These are phyloP conservation scores for Boeremia lycopersici DNA, from an alignment of 2,329 filamentous ascomycete genomes.

Conservation along the genomic window DNA sequence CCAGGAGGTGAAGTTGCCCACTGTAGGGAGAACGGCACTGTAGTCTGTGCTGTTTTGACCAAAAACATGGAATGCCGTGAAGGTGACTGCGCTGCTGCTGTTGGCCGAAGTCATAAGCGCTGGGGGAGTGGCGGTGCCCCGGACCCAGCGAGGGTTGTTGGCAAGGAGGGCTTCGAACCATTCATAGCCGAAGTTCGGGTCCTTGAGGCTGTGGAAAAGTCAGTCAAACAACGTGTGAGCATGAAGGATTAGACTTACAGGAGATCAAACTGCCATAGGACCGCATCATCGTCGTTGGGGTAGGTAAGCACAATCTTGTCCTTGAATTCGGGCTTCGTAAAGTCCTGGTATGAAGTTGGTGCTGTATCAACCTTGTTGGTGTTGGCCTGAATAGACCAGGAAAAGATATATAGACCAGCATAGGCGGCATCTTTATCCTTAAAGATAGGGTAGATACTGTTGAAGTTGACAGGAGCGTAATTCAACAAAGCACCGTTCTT, in stretches of 20 bases:
- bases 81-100: constrained; percentile 26
- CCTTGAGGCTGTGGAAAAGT: constrained; percentile 22
- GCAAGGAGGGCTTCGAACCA: constrained; percentile 57
- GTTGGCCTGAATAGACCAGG: constrained; percentile 46
- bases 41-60: neutral
- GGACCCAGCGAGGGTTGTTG: constrained; percentile 62
- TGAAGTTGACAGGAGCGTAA: constrained; percentile 57
- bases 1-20: constrained; percentile 55
- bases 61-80: constrained; percentile 17
- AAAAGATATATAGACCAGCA: constrained; percentile 49
- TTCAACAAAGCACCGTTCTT: constrained; percentile 54
- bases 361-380: constrained; percentile 42
- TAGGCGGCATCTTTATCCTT: constrained; percentile 54
- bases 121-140: constrained; percentile 54
- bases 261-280: constrained; percentile 58
- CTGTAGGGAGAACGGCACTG: constrained; percentile 36
- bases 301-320: constrained; percentile 61
- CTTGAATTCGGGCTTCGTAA: constrained; percentile 58
- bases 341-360: constrained; percentile 52
- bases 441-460: constrained; percentile 51
- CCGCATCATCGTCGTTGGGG: constrained; percentile 64
- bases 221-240: neutral
- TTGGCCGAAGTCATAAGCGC: constrained; percentile 42
- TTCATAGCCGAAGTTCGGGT: constrained; percentile 46
- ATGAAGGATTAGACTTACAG: constrained; percentile 37